Base-by-base conservation (phyloP, 169 alveolate species). In the Plasmodium sp. region DNA sequence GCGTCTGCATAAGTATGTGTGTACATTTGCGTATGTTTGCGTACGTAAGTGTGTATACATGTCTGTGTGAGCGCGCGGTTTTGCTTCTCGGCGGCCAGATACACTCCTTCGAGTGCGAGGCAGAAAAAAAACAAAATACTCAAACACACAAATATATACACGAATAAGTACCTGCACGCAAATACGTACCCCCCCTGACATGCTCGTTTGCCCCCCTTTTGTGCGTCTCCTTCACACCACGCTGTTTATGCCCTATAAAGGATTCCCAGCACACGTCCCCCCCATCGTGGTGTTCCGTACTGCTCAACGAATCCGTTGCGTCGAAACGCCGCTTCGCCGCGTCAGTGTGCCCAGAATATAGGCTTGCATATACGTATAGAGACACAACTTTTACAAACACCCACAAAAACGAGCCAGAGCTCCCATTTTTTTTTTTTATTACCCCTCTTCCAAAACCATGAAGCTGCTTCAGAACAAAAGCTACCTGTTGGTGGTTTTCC, bases 401-500 rank as follows among this genome's bases (percentile, higher is more conserved):
- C 62, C 62, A 14, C 22, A 51, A 51, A 51, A 51, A 9, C 2
- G 56, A 1, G 62, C 62, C 62, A 12, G 18, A 6, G 62, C 39
- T n/a, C 27, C 79, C 62, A 33, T 56, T 80, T 5, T 18, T 7
- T 7, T 51, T 86, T n/a, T 16, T 48, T 36, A 81, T 51, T 81
- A 22, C 33, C 39, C 51, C 39, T 10, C 41, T 6, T 33, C 51
- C 41, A 33, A 80, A 79, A 62, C 41, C 6, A 90, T 90, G 94
- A 90, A 90, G 43, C 31, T 80, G n/a, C 39, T 90, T 31, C 41
- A 34, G 74, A 54, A 43, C 83, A 81, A 41, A 9, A 80, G 54
- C 48, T 90, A 79, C 83, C 74, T 90, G 16, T 36, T 90, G 51
- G 81, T 90, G 4, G 83, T 90, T 62, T 75, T 90, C 82, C 72